A percentile compares a stretch with the other conserved stretches of the same genome.
These are phyloP conservation scores for Colletotrichum shisoi DNA, from an alignment of 2,329 filamentous ascomycete species.

Conservation along the genomic window DNA sequence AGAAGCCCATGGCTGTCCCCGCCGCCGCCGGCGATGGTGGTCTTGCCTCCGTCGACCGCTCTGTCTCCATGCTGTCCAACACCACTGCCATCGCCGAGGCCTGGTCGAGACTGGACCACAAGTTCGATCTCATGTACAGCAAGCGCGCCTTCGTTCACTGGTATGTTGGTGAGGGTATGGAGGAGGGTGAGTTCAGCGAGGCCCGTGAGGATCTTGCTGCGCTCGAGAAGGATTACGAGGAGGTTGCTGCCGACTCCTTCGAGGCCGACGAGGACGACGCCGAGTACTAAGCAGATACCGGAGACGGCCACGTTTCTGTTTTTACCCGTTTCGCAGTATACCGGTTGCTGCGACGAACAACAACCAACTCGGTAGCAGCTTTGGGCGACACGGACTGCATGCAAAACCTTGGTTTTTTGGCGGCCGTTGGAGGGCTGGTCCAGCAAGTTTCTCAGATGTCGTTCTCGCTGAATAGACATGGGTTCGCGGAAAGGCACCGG, in stretches of 20 bases:
- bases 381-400: slow-evolving; percentile 32
- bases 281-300: slow-evolving; percentile 74
- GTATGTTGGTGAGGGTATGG: slow-evolving; percentile 91
- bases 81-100: slow-evolving; percentile 77
- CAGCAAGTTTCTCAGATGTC: slow-evolving; percentile 36
- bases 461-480: slow-evolving; percentile 37
- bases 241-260: slow-evolving; percentile 78
- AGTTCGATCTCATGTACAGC: slow-evolving; percentile 81
- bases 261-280: slow-evolving; percentile 69
- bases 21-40: slow-evolving; percentile 63
- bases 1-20: slow-evolving; percentile 70
- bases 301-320: slow-evolving; percentile 24
- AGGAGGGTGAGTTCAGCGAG: slow-evolving; percentile 89
- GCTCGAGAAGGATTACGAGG: slow-evolving; percentile 86
- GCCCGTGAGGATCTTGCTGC: slow-evolving; percentile 86
- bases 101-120: slow-evolving; percentile 75
- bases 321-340: slow-evolving; percentile 26
- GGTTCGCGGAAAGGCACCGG: slow-evolving; percentile 32
- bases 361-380: slow-evolving; percentile 22
- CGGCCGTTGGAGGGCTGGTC: slow-evolving; percentile 36
- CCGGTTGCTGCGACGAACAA: slow-evolving; percentile 28
- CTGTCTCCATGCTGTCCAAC: slow-evolving; percentile 77
- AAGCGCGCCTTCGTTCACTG: slow-evolving; percentile 80
- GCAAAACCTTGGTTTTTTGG: slow-evolving; percentile 37
- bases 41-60: slow-evolving; percentile 68